A percentile compares a stretch with the other conserved stretches of the same genome.
Conservation (phyloP, 1,139 yeast genomes). For the Taphrina wiesneri region DNA sequence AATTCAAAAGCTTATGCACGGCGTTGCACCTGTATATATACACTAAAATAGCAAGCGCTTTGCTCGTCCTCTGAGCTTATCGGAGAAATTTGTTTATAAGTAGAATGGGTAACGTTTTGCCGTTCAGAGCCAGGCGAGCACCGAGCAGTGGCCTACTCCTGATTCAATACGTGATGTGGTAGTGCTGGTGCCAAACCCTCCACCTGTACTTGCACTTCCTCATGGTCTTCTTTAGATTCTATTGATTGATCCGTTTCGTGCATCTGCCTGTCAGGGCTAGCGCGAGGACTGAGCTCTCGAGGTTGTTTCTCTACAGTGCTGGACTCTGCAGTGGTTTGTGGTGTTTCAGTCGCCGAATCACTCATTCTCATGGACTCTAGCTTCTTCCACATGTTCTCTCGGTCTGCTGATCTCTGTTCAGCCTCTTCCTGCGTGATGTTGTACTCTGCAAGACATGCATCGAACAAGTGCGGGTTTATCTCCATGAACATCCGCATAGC, state of each 20-base stretch:
- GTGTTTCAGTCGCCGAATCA: not conserved
- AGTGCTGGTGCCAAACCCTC: constrained; percentile 20
- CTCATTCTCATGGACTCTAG: constrained; percentile 37
- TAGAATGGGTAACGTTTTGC: not conserved
- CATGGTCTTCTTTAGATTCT: not conserved
- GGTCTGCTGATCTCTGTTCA: constrained; percentile 43
- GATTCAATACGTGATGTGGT: not conserved
- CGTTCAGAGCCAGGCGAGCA: no score
- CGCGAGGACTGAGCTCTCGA: not conserved
- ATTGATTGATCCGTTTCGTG: not conserved
- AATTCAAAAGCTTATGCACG: not conserved
- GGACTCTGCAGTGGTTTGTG: not conserved
- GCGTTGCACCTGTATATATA: not conserved
- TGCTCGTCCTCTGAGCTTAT: not conserved
- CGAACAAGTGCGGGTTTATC: constrained; percentile 85
- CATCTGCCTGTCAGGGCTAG: not conserved
- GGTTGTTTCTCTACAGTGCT: not conserved
- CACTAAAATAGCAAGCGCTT: not conserved
- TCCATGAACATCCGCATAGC: constrained; percentile 93
- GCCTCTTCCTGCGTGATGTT: constrained; percentile 64
- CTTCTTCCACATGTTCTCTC: constrained; percentile 39
- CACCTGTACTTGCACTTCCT: not conserved
- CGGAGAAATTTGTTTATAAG: not conserved
- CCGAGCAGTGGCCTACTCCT: not conserved
- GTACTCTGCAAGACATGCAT: constrained; percentile 84